Base-by-base conservation (phyloP, 345 rosid genomes). In the Pugionium dolabratum region DNA sequence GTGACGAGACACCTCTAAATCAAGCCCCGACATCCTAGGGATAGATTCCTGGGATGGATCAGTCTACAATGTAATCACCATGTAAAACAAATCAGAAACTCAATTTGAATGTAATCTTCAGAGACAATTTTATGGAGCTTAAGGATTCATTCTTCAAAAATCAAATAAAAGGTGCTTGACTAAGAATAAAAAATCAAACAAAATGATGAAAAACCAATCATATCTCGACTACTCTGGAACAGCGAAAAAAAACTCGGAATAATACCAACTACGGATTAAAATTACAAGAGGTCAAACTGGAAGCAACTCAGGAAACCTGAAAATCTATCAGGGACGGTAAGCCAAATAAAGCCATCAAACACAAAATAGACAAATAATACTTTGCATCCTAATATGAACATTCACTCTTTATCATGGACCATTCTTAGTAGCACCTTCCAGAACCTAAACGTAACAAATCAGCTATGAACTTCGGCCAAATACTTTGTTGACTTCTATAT, bases 1-100 rank as follows among this genome's bases (percentile, higher is more conserved):
- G 5, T 82, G 81, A 66, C 87, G 94, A 69, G 95, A 95, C 40
- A 85, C 76, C 74, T 80, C 81, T 76, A 95, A 72, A 72, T 88
- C 96, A 51, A 82, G 65, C 49, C 81, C 86, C 33, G 97, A 77
- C 61, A 86, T 75, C 56, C 84, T 77, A 53, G 82, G 82, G 57
- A 74, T 47, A 31, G 74, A 51, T 27, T 84, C 90, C 76, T 81
- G 84, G 72, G 80, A 59, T 59, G 75, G 37, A 65, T 60, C 78
- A 80, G 56, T 48, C 60, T 58, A 69, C 47, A 75, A 56, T 25
- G 53, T 40, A 51, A 64, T 27, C 47, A 64, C 47, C 54, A 65
- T 33, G 54, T 45, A 40, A 70, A 46, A 41, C 29, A 35, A 62
- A 59, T 74, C 65, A 74, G 73, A 67, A 67, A 67, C 44, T 67